These are phyloP conservation scores for Termitomyces sp. DNA, from an alignment of 768 basidiomycete species.

Conservation along the genomic window DNA sequence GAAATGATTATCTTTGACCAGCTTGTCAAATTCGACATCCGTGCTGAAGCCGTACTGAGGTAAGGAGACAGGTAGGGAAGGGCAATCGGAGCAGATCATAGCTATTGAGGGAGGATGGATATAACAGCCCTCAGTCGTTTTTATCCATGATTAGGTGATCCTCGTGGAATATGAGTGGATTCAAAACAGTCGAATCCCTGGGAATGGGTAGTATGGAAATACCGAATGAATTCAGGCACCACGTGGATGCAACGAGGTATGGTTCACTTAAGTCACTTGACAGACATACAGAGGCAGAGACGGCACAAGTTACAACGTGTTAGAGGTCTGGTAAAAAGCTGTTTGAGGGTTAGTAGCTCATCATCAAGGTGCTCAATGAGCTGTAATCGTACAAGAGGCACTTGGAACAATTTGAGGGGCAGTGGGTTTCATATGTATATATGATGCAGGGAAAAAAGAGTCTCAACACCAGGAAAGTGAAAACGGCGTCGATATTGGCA, in stretches of 20 bases:
- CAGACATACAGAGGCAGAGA: neutral
- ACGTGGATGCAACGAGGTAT: constrained; percentile 28
- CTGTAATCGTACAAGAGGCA: neutral
- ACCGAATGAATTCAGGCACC: constrained; percentile 4
- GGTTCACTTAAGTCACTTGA: neutral
- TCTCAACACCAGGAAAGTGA: neutral
- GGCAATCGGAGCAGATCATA: constrained; percentile 16
- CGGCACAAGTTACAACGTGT: neutral
- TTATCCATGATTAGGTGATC: constrained; percentile 16
- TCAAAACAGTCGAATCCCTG: constrained; percentile 19
- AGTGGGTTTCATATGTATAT: neutral
- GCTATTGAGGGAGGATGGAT: constrained; percentile 1
- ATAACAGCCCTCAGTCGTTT: constrained; percentile 3
- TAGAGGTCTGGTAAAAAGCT: neutral
- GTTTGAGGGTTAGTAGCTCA: neutral
- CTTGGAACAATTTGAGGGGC: neutral
- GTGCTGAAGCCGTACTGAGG: constrained; percentile 73
- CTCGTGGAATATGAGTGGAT: constrained; percentile 27
- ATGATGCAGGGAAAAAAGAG: neutral
- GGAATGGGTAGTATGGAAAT: neutral
- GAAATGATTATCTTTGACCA: constrained; percentile 62
- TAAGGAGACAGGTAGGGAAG: constrained; percentile 24
- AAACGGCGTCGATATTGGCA: neutral
- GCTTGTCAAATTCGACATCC: constrained; percentile 54
- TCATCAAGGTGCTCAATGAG: too few species aligned